phyloP scores from a whole-genome alignment of 164 flowering plant species.

The Tinospora cordifolia region DNA sequence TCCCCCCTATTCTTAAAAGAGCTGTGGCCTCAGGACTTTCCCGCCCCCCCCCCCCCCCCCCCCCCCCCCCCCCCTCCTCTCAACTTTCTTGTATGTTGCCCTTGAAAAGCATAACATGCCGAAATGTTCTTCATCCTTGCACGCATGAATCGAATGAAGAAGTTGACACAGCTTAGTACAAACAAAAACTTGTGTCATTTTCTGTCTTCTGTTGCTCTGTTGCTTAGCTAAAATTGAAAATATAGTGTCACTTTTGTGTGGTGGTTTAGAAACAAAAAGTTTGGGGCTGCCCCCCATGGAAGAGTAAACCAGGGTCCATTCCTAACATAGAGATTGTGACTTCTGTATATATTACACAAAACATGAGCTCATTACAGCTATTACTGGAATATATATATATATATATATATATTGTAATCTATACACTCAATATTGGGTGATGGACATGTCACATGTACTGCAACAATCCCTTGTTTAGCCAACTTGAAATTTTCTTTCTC shows the following conservation, averaged over 20 bases:
- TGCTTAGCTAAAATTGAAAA: background rate
- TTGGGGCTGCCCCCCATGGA: background rate
- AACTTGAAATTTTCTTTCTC: no score
- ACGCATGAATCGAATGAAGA: background rate
- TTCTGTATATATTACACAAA: no score
- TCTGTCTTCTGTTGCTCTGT: background rate
- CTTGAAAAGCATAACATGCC: background rate
- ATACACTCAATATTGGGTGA: background rate
- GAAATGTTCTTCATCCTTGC: background rate
- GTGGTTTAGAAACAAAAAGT: background rate
- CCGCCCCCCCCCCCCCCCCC: no score
- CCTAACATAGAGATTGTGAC: background rate
- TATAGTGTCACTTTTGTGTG: background rate
- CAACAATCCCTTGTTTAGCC: background rate
- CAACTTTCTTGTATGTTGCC: background rate
- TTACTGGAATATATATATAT: no score
- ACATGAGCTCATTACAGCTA: no score
- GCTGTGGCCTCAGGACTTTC: no score
- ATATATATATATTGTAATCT: background rate
- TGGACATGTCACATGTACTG: background rate
- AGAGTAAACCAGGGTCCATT: background rate
- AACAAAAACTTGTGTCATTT: background rate
- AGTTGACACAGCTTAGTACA: background rate
- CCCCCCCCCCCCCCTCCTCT: no score
- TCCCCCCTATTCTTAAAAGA: no score